phyloP scores from a whole-genome alignment of 2,329 filamentous ascomycete species.

The Pseudocercospora pini-densiflorae region DNA sequence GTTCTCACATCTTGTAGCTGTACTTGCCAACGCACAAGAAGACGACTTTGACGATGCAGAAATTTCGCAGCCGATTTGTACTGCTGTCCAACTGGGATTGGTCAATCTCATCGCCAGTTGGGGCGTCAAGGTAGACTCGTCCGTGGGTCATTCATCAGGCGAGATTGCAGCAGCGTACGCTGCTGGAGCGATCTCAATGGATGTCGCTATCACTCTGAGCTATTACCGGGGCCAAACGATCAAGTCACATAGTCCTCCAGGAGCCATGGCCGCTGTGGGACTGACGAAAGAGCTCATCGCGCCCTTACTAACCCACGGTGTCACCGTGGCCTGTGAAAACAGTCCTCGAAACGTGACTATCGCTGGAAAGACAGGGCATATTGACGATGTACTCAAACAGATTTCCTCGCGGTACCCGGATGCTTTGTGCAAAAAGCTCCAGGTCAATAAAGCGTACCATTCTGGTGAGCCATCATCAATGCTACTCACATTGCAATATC shows the following conservation, averaged over 20 bases:
- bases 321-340: not conserved
- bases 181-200: conserved; percentile 27
- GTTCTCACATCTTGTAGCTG: not conserved
- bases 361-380: conserved; percentile 46
- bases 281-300: not conserved
- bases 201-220: conserved; percentile 25
- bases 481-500: conserved; percentile 38
- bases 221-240: conserved; percentile 31
- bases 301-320: not conserved
- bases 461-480: conserved; percentile 20
- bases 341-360: conserved; percentile 45
- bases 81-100: conserved; percentile 57
- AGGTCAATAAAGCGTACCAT: conserved; percentile 50
- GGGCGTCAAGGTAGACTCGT: conserved; percentile 28
- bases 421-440: conserved; percentile 46
- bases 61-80: conserved; percentile 59
- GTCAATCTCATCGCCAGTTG: conserved; percentile 18
- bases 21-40: not conserved
- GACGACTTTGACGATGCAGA: conserved; percentile 30
- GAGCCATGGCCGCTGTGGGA: not conserved
- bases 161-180: conserved; percentile 41
- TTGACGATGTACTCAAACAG: conserved; percentile 36
- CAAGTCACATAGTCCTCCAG: not conserved
- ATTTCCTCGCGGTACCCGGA: conserved; percentile 38
- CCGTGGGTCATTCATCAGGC: conserved; percentile 39